Base-by-base conservation (phyloP, 139 green algal species). In the Desmodesmus armatus region DNA sequence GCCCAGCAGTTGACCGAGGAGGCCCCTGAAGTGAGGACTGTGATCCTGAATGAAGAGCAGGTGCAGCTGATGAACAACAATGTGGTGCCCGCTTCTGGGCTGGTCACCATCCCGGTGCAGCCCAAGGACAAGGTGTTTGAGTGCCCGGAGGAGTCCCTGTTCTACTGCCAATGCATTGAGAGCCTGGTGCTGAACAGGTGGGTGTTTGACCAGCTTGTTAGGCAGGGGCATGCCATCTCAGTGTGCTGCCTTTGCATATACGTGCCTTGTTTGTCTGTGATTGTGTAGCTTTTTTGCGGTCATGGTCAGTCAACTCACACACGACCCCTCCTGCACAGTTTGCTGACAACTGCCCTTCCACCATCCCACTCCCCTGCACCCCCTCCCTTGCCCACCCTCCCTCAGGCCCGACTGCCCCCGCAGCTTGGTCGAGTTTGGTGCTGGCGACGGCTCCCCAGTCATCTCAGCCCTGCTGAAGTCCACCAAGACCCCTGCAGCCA, bases 371-470 rank as follows among this genome's bases (percentile, higher is more conserved):
- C 51, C 3, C 33, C 17, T n/a, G 33, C 39, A 19, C 71, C 17
- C 15, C 37, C 21, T 33, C 40, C 62, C 37, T 33, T 53, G n/a
- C n/a, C 35, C 21, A 53, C 3, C 3, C 70, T 44, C 33, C 31
- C 25, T 33, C 33, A 82, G 74, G 62, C 44, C 73, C 19, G 62
- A 83, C 37, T 65, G 41, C 3, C 83, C 73, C 7, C 7, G 19
- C 44, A 77, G 55, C 17, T 60, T 88, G 31, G 77, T 92, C 5
- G 91, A 94, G 84, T 94, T 92, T 78, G 91, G 91, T 2, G 72
- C 87, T 13, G 91, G 91, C 4, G 89, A 94, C 47, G 91, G 91
- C 23, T 78, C 55, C 3, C 83, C 87, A 4, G 83, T 92, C 17
- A 70, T 93, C 40, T 73, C 66, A 11, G 81, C 85, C 3, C 89